A percentile compares a stretch with the other conserved stretches of the same genome.
These are phyloP conservation scores for Pleurotus ostreatus DNA, from an alignment of 768 basidiomycete species.

Conservation along the genomic window DNA sequence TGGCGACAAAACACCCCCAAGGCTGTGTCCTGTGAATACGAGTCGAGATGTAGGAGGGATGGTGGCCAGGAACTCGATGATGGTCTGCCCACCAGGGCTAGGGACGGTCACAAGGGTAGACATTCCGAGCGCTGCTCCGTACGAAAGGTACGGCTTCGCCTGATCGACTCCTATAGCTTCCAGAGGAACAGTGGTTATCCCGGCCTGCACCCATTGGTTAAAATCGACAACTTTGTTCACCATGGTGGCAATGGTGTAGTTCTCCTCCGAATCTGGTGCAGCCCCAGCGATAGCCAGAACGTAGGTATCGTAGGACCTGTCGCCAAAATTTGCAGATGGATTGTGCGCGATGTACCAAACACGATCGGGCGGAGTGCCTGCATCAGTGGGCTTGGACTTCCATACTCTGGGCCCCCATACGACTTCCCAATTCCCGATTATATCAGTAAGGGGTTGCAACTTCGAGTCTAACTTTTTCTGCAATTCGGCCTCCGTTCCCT, in stretches of 20 bases:
- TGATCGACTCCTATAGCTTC: not conserved
- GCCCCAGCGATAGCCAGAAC: no score
- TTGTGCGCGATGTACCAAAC: slow-evolving; percentile 2
- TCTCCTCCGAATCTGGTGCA: no score
- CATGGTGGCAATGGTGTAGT: no score
- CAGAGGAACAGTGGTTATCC: not conserved
- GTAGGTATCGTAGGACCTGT: not conserved
- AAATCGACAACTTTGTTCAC: not conserved
- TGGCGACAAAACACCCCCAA: not conserved
- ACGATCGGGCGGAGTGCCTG: no score
- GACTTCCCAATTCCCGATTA: no score
- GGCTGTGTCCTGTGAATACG: slow-evolving; percentile 6
- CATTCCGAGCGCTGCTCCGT: not conserved
- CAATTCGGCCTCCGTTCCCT: not conserved
- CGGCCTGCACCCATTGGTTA: not conserved
- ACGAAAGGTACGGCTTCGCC: not conserved
- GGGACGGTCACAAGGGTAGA: not conserved
- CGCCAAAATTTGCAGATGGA: not conserved
- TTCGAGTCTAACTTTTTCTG: not conserved
- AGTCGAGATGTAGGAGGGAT: not conserved
- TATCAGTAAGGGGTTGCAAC: no score
- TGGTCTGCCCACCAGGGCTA: not conserved
- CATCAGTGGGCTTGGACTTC: not conserved
- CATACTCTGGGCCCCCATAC: slow-evolving; percentile 3
- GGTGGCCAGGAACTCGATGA: not conserved